Evolutionary conservation across 2,329 filamentous ascomycete species (phyloP), one percentile per base, ranked within the genome.

Genomic region (Didymella pinodella): DNA sequence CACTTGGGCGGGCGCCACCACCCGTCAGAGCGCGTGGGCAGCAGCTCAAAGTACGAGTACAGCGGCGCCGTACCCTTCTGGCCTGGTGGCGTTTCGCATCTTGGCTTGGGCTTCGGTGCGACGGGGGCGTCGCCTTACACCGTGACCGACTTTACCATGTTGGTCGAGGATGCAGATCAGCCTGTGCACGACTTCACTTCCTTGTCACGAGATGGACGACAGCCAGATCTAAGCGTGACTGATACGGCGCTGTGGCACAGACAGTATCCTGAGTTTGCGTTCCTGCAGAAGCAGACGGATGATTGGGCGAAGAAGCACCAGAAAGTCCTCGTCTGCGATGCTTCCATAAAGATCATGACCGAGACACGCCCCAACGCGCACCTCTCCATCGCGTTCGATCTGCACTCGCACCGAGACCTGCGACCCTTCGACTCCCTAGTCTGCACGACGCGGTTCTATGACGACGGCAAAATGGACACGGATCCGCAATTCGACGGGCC

Each of bases 271-370:
- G 72, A 75, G 31, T 69, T 75, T 5, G 63, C 62, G 3, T 73
- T 75, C 46, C 64, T 72, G 11, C 55, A 50, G 49, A 47, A 59
- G 12, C 52, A 65, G 2, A 64, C 62, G 3, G 68, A 71, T 6
- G 59, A 65, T 0, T 70, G 67, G 66, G 54, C 52, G 5, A 67
- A 58, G 29, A 66, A 66, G 29, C 50, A 65, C 26, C 66, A 75
- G 45, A 76, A 77, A 25, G 68, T 81, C 4, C 49, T 82, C 2
- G 67, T 79, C 8, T 79, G 78, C 25, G 75, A 81, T 55, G 77
- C 77, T 0, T 78, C 77, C 0, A 71, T 81, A 48, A 77, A 78
- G 14, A 67, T 81, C 29, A 76, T 79, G 58, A 75, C 71, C 0
- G 72, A 75, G n/a, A 65, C 66, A n/a, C 74, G 73, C 48, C 75